Base-by-base conservation (phyloP, 2,329 filamentous ascomycete genomes). In the Trichoderma atroviride region DNA sequence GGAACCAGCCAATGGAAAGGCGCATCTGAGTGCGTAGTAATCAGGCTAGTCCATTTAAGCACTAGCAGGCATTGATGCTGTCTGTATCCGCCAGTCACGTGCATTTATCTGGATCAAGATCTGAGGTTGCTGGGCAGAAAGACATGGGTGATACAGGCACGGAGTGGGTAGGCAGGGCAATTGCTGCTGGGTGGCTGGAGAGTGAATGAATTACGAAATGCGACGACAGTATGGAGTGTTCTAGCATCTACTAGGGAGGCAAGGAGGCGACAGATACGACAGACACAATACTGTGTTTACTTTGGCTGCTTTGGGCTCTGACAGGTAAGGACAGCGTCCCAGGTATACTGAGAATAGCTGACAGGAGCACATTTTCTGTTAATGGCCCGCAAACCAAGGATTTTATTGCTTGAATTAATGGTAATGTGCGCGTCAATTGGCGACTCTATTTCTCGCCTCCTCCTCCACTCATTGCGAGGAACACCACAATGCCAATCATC, bases 401-500 rank as follows among this genome's bases (percentile, higher is more conserved):
- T 22, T 4, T 10, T 29, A 14, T 29, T 50, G 11, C 24, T 52
- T 29, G 24, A 3, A 16, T 50, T 40, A n/a, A 52, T 52, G 9
- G 52, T 52, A 27, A 52, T 52, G 14, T 59, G 64, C 33, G 47
- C 22, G 53, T 71, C 11, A 35, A 43, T 43, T 67, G 27, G 53
- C 43, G 10, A 33, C 19, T 82, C 81, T 82, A 86, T 79, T 87
- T 87, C 73, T 83, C 82, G 13, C 82, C 83, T 35, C 84, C 86
- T 64, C 84, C 86, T 64, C 87, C 83, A 61, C 84, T 81, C 71
- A 89, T 74, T 7, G 87, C 76, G 72, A 91, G 76, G 60, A 90
- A 74, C 33, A 84, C 80, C 31, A 83, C 83, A 33, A 87, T 82
- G 24, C 80, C 84, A 78, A 89, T 79, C 73, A 88, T 77, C 88